Evolutionary conservation across 1,284 basidiomycete species (phyloP), one percentile per base, ranked within the genome.

Genomic region (Rhodotorula sp.): DNA sequence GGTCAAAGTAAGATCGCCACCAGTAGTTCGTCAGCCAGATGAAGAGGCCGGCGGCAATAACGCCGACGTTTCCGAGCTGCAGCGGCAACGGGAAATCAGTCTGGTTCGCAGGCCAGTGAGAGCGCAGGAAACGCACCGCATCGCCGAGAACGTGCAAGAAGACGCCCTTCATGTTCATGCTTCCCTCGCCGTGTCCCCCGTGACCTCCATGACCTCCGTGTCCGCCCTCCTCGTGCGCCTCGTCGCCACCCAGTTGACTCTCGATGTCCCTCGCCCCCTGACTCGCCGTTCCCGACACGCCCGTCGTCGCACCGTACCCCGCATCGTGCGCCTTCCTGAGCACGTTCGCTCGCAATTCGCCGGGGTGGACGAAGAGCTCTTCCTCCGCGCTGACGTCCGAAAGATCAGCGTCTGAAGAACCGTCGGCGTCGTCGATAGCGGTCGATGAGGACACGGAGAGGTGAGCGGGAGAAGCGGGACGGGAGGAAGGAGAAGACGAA

Each of bases 141-240:
- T 99, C 96, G 47, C 96, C 95, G 52, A 99, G 81, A 34, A 99
- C 95, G 81, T 99, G 96, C 32, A 99, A 82, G 66, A 99, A 85
- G 6, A 99, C 86, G 39, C 94, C 96, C 46, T 84, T 90, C 94
- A 99, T 98, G 82, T 98, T 99, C 95, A 99, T 98, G 56, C 72
- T 70, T 8, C 71, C 70, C 19, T 72, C 73, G 11, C 58, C 66
- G 47, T 70, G 53, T 0, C 51, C 60, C 11, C 51, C 67, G 49
- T 75, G 72, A 10, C 60, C 60, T 17, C 71, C 63, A 44, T 74
- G 67, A 29, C 70, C 71, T 15, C 64, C 68, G 34, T 71, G 53
- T 15, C 57, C 64, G 4, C 91, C 62, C 29, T 66, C 68, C 34
- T 75, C 70, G 59, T 79, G 74, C 10, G 64, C 75, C 44, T 78